phyloP scores from a whole-genome alignment of 2,329 filamentous ascomycete genomes.

The Calycina marina region DNA sequence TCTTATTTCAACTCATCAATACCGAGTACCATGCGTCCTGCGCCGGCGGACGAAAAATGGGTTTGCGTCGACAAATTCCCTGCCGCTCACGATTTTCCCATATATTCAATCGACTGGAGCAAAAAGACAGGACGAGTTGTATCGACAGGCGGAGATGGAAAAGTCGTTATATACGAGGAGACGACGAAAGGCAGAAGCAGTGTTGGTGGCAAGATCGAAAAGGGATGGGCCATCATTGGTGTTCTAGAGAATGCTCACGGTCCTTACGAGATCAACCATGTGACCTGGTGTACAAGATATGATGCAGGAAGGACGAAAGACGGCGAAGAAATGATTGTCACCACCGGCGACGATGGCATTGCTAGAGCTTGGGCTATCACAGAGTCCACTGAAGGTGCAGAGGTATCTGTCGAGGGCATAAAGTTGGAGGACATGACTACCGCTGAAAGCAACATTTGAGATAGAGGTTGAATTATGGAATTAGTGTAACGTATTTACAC shows the following conservation, averaged over 20 bases:
- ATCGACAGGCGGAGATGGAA: constrained; percentile 80
- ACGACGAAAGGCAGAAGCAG: constrained; percentile 15
- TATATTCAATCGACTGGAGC: constrained; percentile 83
- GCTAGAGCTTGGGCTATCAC: constrained; percentile 66
- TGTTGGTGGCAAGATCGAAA: constrained; percentile 22
- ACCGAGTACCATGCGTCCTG: constrained; percentile 77
- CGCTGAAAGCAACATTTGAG: too few species aligned
- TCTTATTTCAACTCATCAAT: constrained; percentile 37
- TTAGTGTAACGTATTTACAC: too few species aligned
- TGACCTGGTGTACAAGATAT: constrained; percentile 70
- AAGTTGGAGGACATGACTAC: too few species aligned
- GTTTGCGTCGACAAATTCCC: constrained; percentile 63
- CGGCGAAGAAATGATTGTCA: constrained; percentile 72
- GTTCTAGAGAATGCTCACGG: constrained; percentile 66
- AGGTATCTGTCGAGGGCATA: too few species aligned
- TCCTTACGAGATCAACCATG: constrained; percentile 87
- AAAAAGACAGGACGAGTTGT: constrained; percentile 60
- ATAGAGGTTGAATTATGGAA: too few species aligned
- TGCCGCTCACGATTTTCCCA: constrained; percentile 57
- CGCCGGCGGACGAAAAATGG: constrained; percentile 68
- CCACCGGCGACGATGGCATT: constrained; percentile 82
- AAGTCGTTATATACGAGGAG: constrained; percentile 68
- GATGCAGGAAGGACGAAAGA: constrained; percentile 46
- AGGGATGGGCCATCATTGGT: constrained; percentile 58
- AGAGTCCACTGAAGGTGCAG: too few species aligned